Evolutionary conservation across 768 basidiomycete species (phyloP).

Genomic region (Lactarius indigo): DNA sequence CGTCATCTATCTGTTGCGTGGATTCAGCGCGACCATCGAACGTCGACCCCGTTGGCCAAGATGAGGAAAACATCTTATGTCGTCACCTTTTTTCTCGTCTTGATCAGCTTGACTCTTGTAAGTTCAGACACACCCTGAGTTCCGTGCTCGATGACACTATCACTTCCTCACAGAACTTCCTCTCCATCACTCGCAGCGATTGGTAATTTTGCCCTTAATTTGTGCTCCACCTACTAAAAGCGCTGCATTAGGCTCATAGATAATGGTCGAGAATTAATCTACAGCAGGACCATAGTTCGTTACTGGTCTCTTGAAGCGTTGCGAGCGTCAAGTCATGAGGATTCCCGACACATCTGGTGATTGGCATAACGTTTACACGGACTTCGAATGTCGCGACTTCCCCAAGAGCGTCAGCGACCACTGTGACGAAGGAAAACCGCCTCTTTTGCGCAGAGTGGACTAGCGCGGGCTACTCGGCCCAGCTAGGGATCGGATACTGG

Average conservation of each 20-base stretch:
- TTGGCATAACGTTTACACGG: slow-evolving; percentile 46
- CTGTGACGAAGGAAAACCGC: slow-evolving; percentile 52
- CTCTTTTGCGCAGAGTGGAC: slow-evolving; percentile 66
- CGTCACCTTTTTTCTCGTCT: slow-evolving; percentile 56
- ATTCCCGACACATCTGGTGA: slow-evolving; percentile 46
- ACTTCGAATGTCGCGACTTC: slow-evolving; percentile 63
- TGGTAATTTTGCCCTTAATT: slow-evolving; percentile 43
- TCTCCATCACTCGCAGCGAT: slow-evolving; percentile 55
- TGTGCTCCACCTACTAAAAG: neutral
- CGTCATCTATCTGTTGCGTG: neutral
- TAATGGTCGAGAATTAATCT: slow-evolving; percentile 40
- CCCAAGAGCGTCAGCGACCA: slow-evolving; percentile 49
- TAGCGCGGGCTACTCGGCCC: slow-evolving; percentile 63
- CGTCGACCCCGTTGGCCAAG: slow-evolving; percentile 9
- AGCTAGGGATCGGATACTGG: slow-evolving; percentile 65
- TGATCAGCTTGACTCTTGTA: slow-evolving; percentile 50
- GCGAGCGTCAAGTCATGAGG: slow-evolving; percentile 48
- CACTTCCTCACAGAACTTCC: slow-evolving; percentile 44
- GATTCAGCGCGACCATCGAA: neutral
- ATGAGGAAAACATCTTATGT: slow-evolving; percentile 74
- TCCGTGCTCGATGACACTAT: neutral
- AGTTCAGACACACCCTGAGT: slow-evolving; percentile 25
- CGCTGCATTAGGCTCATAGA: slow-evolving; percentile 36
- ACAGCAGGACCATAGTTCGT: slow-evolving; percentile 45
- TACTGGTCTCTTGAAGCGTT: slow-evolving; percentile 60